These are phyloP conservation scores for Macrolepiota fuliginosa DNA, from an alignment of 768 basidiomycete species.

Conservation along the genomic window DNA sequence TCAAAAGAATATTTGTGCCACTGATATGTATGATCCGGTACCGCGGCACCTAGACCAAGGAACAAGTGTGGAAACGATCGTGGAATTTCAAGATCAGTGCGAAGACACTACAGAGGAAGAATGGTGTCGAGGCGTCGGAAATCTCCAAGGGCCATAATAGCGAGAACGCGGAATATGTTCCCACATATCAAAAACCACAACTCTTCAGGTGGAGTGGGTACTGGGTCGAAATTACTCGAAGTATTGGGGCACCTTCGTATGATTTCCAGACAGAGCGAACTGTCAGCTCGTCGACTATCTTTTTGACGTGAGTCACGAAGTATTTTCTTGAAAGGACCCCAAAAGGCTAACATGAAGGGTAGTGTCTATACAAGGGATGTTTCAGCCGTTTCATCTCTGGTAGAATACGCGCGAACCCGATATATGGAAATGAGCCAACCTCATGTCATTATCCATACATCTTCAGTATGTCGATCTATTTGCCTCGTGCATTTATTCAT, in stretches of 20 bases:
- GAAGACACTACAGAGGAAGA: conserved; percentile 37
- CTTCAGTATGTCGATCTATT: conserved; percentile 25
- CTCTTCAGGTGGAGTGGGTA: conserved; percentile 44
- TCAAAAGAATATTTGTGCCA: neutral
- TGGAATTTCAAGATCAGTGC: conserved; percentile 41
- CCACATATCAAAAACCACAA: conserved; percentile 37
- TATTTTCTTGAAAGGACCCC: conserved; percentile 1
- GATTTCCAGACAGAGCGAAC: conserved; percentile 4
- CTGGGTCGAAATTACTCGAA: conserved; percentile 36
- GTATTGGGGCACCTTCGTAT: conserved; percentile 11
- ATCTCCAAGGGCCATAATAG: conserved; percentile 16
- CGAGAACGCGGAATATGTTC: conserved; percentile 40
- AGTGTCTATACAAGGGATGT: conserved; percentile 46
- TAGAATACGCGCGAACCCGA: conserved; percentile 38
- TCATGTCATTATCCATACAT: conserved; percentile 38
- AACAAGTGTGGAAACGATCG: conserved; percentile 39
- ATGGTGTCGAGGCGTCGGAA: conserved; percentile 29
- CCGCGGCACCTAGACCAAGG: conserved; percentile 30
- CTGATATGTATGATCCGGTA: neutral
- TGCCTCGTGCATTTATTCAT: neutral
- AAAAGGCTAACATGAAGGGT: neutral
- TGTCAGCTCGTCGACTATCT: conserved; percentile 19
- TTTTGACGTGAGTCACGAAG: conserved; percentile 30
- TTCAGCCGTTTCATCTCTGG: conserved; percentile 36
- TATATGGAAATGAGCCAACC: conserved; percentile 40